Percentiles rank a stretch among this genome's conserved stretches.
Evolutionary conservation across 768 basidiomycete genomes (phyloP).

Genomic region (Lactarius sp.): DNA sequence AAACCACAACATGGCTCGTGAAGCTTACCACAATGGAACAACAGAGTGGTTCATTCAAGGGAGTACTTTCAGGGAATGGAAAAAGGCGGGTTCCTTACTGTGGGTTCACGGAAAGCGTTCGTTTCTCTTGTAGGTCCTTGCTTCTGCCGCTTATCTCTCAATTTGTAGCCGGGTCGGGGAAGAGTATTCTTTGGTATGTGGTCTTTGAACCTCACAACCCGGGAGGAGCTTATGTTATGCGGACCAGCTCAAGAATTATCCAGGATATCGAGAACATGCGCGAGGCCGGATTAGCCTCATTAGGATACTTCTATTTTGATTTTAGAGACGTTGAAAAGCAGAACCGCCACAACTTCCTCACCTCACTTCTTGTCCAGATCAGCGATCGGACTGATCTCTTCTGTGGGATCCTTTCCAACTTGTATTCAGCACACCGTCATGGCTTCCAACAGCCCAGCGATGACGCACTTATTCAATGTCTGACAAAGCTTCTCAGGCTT

Average conservation of each 20-base stretch:
- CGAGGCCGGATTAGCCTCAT: too few relatives aligned
- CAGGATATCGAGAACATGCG: background rate
- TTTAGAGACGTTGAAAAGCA: background rate
- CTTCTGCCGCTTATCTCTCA: background rate
- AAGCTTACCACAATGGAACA: background rate
- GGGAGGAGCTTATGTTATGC: background rate
- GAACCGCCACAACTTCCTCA: background rate
- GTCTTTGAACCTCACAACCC: too few relatives aligned
- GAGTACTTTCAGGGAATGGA: background rate
- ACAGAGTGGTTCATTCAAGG: background rate
- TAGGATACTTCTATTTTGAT: too few relatives aligned
- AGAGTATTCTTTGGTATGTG: background rate
- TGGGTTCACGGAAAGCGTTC: constrained; percentile 4
- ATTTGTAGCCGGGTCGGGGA: constrained; percentile 1
- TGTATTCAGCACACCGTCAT: background rate
- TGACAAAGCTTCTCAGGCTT: background rate
- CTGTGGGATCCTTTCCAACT: background rate
- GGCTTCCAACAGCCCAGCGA: background rate
- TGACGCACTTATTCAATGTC: background rate
- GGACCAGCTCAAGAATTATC: background rate
- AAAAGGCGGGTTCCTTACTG: background rate
- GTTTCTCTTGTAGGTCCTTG: background rate
- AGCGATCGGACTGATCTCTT: background rate
- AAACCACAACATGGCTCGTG: background rate
- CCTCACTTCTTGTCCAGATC: constrained; percentile 1